Evolutionary conservation across 1,284 basidiomycete genomes (phyloP).

Genomic region (Irpex sp.): DNA sequence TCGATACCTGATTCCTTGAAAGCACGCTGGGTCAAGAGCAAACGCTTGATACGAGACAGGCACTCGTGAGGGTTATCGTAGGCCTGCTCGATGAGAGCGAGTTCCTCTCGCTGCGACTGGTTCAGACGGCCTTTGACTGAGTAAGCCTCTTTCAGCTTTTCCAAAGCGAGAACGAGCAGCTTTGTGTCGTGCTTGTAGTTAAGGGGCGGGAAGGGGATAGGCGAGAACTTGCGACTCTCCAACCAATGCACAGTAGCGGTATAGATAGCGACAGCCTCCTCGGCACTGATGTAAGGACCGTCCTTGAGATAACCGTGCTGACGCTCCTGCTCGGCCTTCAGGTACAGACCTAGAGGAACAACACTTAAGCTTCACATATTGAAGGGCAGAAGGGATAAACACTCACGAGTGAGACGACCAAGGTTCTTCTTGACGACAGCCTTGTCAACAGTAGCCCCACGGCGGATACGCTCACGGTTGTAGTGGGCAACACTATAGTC

Average conservation of each 20-base stretch:
- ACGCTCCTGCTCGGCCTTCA: slow-evolving; percentile 96
- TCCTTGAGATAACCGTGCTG: slow-evolving; percentile 97
- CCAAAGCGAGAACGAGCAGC: slow-evolving; percentile 87
- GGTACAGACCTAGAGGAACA: slow-evolving; percentile 64
- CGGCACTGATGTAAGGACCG: slow-evolving; percentile 94
- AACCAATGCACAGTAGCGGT: slow-evolving; percentile 97
- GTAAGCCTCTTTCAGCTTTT: slow-evolving; percentile 97
- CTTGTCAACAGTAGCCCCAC: slow-evolving; percentile 98
- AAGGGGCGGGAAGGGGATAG: slow-evolving; percentile 96
- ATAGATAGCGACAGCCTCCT: slow-evolving; percentile 96
- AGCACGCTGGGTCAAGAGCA: slow-evolving; percentile 90
- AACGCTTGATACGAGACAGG: slow-evolving; percentile 93
- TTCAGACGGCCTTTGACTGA: slow-evolving; percentile 96
- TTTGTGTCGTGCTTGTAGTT: slow-evolving; percentile 99
- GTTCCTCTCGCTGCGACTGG: slow-evolving; percentile 93
- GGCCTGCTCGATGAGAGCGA: slow-evolving; percentile 94
- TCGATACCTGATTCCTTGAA: slow-evolving; percentile 98
- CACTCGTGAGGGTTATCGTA: slow-evolving; percentile 94
- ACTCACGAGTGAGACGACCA: slow-evolving; percentile 78
- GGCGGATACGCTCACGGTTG: slow-evolving; percentile 90
- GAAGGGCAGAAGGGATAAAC: not conserved
- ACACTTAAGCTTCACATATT: not conserved
- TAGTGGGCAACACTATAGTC: slow-evolving; percentile 75
- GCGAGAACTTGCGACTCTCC: slow-evolving; percentile 92
- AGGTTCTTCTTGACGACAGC: slow-evolving; percentile 97